phyloP scores from a whole-genome alignment of 108 stramenopile species.

The Craspedostauros australis region DNA sequence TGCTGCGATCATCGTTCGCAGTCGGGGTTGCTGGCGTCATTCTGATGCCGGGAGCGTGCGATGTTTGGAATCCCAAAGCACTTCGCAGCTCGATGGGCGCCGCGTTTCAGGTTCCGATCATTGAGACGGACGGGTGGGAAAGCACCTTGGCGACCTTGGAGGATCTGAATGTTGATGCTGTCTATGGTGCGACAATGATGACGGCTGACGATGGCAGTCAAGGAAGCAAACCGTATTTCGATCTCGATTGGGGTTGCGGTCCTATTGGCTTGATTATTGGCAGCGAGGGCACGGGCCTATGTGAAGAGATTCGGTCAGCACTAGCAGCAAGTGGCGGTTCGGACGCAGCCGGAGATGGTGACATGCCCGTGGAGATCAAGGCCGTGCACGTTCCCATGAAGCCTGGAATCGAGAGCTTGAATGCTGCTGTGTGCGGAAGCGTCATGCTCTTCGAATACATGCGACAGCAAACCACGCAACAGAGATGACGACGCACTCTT shows the following conservation, averaged over 20 bases:
- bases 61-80: constrained; percentile 84
- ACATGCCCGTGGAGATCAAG: constrained; percentile 18
- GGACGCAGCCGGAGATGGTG: not conserved
- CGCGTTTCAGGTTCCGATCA: constrained; percentile 72
- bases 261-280: constrained; percentile 67
- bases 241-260: constrained; percentile 44
- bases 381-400: constrained; percentile 81
- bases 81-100: constrained; percentile 77
- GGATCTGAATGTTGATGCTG: constrained; percentile 28
- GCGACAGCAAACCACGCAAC: constrained; percentile 27
- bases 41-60: constrained; percentile 66
- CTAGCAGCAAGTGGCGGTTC: constrained; percentile 7
- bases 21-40: constrained; percentile 56
- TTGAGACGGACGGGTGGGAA: constrained; percentile 27
- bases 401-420: constrained; percentile 77
- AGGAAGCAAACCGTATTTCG: constrained; percentile 27
- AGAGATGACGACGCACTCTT: no score
- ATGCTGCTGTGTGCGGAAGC: constrained; percentile 82
- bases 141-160: constrained; percentile 23
- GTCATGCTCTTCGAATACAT: constrained; percentile 80
- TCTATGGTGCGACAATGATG: constrained; percentile 78
- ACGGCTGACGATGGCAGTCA: constrained; percentile 10
- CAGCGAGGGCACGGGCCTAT: constrained; percentile 69
- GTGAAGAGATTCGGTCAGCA: constrained; percentile 40
- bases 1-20: constrained; percentile 65